These are phyloP conservation scores for Aegilops longissima DNA, from an alignment of 176 grass and related monocot genomes.

Conservation along the genomic window DNA sequence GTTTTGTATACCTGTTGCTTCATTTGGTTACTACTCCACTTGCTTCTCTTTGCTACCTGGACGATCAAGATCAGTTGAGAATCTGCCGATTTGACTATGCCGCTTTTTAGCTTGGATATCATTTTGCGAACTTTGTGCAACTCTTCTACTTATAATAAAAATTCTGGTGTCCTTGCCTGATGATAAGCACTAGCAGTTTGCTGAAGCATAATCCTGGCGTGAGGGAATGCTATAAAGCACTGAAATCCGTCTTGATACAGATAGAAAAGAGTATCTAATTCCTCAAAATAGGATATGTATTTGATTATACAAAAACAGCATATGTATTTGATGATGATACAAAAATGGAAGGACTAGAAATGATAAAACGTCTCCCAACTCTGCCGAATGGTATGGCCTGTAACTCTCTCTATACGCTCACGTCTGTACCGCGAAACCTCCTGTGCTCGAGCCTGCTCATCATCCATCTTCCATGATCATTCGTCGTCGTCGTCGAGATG, in stretches of 20 bases:
- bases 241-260: too few species aligned
- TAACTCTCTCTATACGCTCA: neutral
- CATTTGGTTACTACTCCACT: neutral
- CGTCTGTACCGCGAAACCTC: slow-evolving; percentile 14
- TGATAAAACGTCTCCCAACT: neutral
- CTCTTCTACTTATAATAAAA: neutral
- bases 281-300: neutral
- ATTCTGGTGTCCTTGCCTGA: too few species aligned
- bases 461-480: slow-evolving; percentile 13
- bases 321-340: neutral
- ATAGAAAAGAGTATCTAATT: neutral
- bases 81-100: neutral
- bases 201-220: too few species aligned
- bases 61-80: neutral
- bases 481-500: slow-evolving; percentile 49
- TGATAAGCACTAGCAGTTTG: too few species aligned
- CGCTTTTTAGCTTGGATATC: neutral
- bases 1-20: neutral
- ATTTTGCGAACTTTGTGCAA: too few species aligned
- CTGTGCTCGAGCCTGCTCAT: too few species aligned
- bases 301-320: neutral
- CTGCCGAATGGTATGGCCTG: neutral
- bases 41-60: neutral
- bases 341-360: neutral
- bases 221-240: too few species aligned